These are phyloP conservation scores for Talaromyces sp. DNA, from an alignment of 2,329 filamentous ascomycete genomes.

Conservation along the genomic window DNA sequence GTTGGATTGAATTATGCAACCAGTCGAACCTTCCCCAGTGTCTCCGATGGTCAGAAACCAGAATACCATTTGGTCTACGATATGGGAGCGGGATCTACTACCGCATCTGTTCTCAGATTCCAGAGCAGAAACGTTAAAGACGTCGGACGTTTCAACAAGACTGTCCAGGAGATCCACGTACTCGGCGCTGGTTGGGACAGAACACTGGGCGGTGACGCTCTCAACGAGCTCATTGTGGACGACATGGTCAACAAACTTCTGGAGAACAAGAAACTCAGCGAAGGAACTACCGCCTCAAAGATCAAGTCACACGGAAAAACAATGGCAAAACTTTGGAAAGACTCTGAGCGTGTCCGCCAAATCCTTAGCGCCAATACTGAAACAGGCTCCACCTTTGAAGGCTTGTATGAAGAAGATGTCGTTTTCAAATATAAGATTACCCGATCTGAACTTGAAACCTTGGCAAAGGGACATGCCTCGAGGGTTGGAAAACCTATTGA, in stretches of 20 bases:
- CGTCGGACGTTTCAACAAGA: conserved; percentile 90
- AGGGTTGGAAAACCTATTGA: conserved; percentile 66
- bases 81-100: conserved; percentile 94
- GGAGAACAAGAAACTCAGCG: conserved; percentile 54
- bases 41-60: conserved; percentile 76
- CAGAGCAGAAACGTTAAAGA: conserved; percentile 88
- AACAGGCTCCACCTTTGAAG: conserved; percentile 75
- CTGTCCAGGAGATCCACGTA: conserved; percentile 88
- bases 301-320: conserved; percentile 72
- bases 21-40: conserved; percentile 77
- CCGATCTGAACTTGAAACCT: conserved; percentile 73
- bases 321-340: conserved; percentile 86
- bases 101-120: conserved; percentile 83
- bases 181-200: conserved; percentile 83
- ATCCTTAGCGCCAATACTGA: conserved; percentile 90
- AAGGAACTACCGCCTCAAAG: conserved; percentile 30
- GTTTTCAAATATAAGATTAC: conserved; percentile 90
- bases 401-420: conserved; percentile 76
- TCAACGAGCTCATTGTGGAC: conserved; percentile 83
- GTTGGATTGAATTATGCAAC: conserved; percentile 96
- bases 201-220: conserved; percentile 79
- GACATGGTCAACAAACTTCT: conserved; percentile 81
- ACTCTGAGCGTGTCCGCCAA: conserved; percentile 80
- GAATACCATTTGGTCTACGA: conserved; percentile 94
- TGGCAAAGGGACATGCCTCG: conserved; percentile 63